These are phyloP conservation scores for Myriangium duriaei DNA, from an alignment of 2,329 filamentous ascomycete species.

Conservation along the genomic window DNA sequence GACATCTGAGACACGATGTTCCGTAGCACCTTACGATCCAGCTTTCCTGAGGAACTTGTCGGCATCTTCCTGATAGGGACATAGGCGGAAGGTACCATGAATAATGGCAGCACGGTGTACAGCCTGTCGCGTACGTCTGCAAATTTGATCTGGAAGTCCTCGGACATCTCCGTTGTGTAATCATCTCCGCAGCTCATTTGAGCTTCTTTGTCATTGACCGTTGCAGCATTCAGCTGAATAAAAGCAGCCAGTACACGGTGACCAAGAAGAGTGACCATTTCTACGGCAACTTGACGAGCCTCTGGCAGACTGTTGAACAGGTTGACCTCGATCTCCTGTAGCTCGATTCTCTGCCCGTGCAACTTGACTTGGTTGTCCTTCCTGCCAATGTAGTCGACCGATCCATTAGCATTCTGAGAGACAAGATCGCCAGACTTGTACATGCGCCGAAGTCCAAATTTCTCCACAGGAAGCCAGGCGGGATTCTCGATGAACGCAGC, in stretches of 20 bases:
- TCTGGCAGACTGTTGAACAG: background rate
- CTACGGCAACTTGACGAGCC: background rate
- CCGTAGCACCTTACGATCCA: background rate
- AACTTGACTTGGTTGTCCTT: conserved; percentile 86
- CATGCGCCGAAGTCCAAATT: background rate
- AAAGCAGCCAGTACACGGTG: background rate
- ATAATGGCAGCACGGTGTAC: background rate
- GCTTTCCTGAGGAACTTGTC: background rate
- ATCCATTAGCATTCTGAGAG: conserved; percentile 59
- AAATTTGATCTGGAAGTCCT: conserved; percentile 40
- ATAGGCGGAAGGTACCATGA: conserved; percentile 2
- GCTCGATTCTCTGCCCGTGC: conserved; percentile 82
- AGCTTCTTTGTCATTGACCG: background rate
- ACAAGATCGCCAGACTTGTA: conserved; percentile 34
- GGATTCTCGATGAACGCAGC: conserved; percentile 21
- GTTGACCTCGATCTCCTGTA: conserved; percentile 64
- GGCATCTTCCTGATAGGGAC: background rate
- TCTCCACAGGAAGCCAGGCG: conserved; percentile 10
- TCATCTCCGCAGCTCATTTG: background rate
- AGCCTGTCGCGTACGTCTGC: conserved; percentile 21
- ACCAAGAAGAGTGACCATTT: background rate
- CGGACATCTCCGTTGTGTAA: conserved; percentile 40
- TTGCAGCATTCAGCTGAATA: background rate
- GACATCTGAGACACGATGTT: background rate
- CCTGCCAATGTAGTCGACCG: conserved; percentile 55